Evolutionary conservation across 2,329 filamentous ascomycete species (phyloP), one percentile per base, ranked within the genome.

Genomic region (Corinectria fuckeliana): DNA sequence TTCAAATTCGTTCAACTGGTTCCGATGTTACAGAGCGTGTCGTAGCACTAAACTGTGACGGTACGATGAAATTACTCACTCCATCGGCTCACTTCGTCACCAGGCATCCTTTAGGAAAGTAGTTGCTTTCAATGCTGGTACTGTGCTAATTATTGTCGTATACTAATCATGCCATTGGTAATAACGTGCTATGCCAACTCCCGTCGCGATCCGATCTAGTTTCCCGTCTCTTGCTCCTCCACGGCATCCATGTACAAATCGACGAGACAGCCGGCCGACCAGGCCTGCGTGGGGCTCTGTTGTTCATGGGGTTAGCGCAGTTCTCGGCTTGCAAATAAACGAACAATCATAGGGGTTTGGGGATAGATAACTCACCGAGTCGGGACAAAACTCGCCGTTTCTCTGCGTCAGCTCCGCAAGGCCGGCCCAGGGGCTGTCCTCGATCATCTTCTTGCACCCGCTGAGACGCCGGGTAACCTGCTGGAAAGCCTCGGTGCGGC

Each of bases 231-330:
- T 66, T 84, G 81, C 67, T 81, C 81, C 65, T 85, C 84, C 23
- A 84, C 82, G 16, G 92, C 94, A 75, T 99, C 95, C 82, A 97
- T 93, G 79, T 97, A 99, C 64, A 99, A 78, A 78, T 99, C 95
- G 71, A 99, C 91, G 72, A 99, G 81, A 75, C 95, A 98, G 20
- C 92, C 91, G 26, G 95, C 91, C 52, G 93, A 97, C 95, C 95
- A 99, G 52, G 95, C 91, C 77, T 99, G 95, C 1, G 95, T 97
- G 23, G 95, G 95, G 52, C 90, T 95, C 88, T 95, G 73, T 55
- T 44, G 26, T 23, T 13, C 3, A 21, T 44, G 13, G 25, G 28
- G 52, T 60, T 61, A 64, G 65, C 67, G 26, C 48, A 50, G 25
- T 14, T 36, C 45, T 11, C 18, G n/a, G 3, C 32, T 3, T 47